phyloP scores from a whole-genome alignment of 352 stramenopile genomes.

The Thalassiosira livingstoniorum region DNA sequence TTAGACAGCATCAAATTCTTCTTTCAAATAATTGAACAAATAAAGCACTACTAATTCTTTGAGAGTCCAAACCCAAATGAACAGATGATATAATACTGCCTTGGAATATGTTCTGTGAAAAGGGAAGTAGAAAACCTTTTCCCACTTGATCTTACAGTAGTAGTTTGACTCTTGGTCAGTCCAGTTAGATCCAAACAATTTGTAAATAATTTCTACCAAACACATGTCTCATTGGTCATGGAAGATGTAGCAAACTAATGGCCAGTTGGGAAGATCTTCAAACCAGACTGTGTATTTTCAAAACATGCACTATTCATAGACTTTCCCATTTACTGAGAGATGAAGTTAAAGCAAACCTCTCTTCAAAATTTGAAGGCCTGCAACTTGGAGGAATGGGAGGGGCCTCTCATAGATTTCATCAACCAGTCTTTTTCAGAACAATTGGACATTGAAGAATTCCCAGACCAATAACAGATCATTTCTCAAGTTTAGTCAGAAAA shows the following conservation, averaged over 20 bases:
- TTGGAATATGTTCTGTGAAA: not conserved
- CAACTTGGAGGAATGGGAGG: not conserved
- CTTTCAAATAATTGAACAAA: not conserved
- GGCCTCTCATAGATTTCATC: not conserved
- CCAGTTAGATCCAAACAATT: not conserved
- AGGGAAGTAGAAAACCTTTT: not conserved
- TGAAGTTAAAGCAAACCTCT: not conserved
- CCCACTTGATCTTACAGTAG: not conserved
- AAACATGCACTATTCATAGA: not conserved
- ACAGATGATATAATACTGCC: too few relatives aligned
- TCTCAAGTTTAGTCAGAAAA: not conserved
- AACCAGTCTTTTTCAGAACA: not conserved
- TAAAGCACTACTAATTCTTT: not conserved
- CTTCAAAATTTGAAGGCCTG: not conserved
- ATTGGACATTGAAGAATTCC: not conserved
- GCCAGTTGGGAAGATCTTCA: not conserved
- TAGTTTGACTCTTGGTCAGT: not conserved
- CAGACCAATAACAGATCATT: not conserved
- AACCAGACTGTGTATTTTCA: not conserved
- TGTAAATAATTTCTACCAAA: not conserved
- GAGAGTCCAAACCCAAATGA: not conserved
- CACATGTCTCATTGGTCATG: not conserved
- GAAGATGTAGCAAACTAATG: not conserved
- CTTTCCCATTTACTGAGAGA: not conserved
- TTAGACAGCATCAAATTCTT: slow-evolving; percentile 22